Evolutionary conservation across 2,329 filamentous ascomycete genomes (phyloP).

Genomic region (Aspergillus sp.): DNA sequence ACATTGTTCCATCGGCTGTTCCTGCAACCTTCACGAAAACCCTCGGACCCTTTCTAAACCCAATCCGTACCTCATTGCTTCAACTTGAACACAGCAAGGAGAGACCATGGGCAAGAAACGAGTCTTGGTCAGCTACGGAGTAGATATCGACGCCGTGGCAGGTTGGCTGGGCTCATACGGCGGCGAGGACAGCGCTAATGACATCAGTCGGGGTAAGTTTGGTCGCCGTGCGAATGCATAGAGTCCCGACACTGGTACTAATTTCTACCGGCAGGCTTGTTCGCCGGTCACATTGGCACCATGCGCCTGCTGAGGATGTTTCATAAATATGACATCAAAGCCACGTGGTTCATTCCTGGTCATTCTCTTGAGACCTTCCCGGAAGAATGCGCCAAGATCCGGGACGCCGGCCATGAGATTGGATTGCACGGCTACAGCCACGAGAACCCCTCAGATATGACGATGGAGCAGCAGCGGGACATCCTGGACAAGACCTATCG

Average conservation of each 20-base stretch:
- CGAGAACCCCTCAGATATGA: slow-evolving; percentile 72
- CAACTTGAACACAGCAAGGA: background rate
- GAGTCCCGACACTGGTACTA: background rate
- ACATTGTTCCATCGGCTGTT: too few relatives aligned
- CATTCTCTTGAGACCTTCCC: slow-evolving; percentile 67
- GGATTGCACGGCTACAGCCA: slow-evolving; percentile 72
- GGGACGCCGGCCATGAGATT: slow-evolving; percentile 64
- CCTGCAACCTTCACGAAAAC: too few relatives aligned
- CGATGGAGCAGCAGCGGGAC: slow-evolving; percentile 70
- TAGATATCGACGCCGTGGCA: slow-evolving; percentile 74
- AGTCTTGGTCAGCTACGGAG: slow-evolving; percentile 61
- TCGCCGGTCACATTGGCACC: slow-evolving; percentile 66
- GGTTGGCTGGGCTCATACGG: slow-evolving; percentile 76
- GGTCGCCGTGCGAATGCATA: background rate
- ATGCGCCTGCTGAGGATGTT: slow-evolving; percentile 69
- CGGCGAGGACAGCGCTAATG: slow-evolving; percentile 68
- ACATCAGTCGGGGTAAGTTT: slow-evolving; percentile 67
- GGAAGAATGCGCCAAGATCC: slow-evolving; percentile 61
- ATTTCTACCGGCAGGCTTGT: slow-evolving; percentile 50
- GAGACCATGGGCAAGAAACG: slow-evolving; percentile 45
- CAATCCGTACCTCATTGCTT: too few relatives aligned
- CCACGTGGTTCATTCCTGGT: slow-evolving; percentile 65
- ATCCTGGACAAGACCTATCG: slow-evolving; percentile 75
- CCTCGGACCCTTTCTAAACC: too few relatives aligned
- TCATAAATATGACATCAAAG: slow-evolving; percentile 69